Evolutionary conservation across 805 yeast species (phyloP).

Genomic region (Candida palmyrensis): DNA sequence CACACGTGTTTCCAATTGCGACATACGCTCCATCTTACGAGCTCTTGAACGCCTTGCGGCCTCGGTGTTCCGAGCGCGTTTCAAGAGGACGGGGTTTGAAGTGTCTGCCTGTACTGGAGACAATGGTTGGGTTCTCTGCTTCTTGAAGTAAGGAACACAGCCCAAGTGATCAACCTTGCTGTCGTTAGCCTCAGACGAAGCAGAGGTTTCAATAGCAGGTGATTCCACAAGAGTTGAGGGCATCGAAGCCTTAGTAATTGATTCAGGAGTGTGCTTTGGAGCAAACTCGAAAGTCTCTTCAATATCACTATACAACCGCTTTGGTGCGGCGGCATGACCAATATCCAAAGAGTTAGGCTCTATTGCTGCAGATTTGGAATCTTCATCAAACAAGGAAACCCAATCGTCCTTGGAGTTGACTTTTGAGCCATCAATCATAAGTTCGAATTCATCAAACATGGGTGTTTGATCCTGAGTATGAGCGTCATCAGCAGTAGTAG

Average conservation of each 20-base stretch:
- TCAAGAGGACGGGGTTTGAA: constrained; percentile 63
- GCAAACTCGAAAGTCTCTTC: constrained; percentile 21
- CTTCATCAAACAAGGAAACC: constrained; percentile 52
- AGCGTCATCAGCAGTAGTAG: constrained; percentile 30
- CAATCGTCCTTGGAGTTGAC: constrained; percentile 45
- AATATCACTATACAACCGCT: constrained; percentile 18
- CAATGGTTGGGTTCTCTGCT: constrained; percentile 68
- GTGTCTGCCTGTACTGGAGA: constrained; percentile 58
- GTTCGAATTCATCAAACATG: constrained; percentile 54
- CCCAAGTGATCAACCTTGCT: constrained; percentile 65
- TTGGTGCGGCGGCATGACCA: constrained; percentile 9
- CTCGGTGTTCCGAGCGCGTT: constrained; percentile 96
- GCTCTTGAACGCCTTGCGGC: constrained; percentile 97
- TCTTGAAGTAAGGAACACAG: constrained; percentile 69
- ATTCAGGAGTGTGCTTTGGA: constrained; percentile 6
- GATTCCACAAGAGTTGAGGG: too few species aligned
- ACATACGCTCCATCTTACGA: constrained; percentile 84
- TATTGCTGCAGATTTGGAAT: constrained; percentile 5
- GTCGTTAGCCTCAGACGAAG: constrained; percentile 5
- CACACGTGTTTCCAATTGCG: constrained; percentile 74
- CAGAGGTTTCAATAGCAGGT: constrained; percentile 12
- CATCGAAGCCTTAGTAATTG: too few species aligned
- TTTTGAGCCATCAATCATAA: constrained; percentile 34
- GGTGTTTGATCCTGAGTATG: constrained; percentile 43
- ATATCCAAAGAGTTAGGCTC: constrained; percentile 14